A percentile compares a stretch with the other conserved stretches of the same genome.
These are phyloP conservation scores for Cercospora beticola DNA, from an alignment of 2,329 filamentous ascomycete species.

Conservation along the genomic window DNA sequence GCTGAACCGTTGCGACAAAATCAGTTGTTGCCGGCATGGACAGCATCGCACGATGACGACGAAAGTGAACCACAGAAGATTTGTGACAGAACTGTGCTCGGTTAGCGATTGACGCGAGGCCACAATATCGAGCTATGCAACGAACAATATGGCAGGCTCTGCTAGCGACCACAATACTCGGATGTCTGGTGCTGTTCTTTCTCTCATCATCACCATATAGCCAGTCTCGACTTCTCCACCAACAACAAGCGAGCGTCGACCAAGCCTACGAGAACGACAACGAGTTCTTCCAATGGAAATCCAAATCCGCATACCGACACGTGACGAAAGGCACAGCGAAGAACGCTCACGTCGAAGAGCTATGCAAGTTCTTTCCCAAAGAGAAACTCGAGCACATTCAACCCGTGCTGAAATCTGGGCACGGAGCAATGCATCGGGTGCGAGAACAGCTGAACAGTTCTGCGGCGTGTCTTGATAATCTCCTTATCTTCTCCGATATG, in stretches of 20 bases:
- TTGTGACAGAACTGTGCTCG: not conserved
- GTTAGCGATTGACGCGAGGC: not conserved
- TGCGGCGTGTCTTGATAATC: conserved; percentile 51
- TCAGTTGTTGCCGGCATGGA: not conserved
- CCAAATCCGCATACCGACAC: conserved; percentile 22
- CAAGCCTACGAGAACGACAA: not conserved
- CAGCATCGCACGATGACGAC: not conserved
- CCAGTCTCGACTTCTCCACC: not conserved
- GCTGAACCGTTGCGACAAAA: not conserved
- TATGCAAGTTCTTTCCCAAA: conserved; percentile 44
- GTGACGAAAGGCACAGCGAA: conserved; percentile 15
- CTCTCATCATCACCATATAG: not conserved
- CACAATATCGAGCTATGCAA: not conserved
- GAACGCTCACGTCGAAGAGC: conserved; percentile 30
- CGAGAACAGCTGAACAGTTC: conserved; percentile 54
- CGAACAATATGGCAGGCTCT: conserved; percentile 13
- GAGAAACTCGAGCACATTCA: conserved; percentile 46
- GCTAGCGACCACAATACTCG: conserved; percentile 4
- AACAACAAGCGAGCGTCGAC: not conserved
- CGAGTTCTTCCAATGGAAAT: conserved; percentile 28
- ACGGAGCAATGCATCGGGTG: conserved; percentile 46
- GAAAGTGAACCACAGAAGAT: not conserved
- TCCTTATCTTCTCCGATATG: conserved; percentile 53
- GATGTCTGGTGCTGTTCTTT: conserved; percentile 1
- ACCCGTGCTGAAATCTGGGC: conserved; percentile 53